Base-by-base conservation (phyloP, 2,329 filamentous ascomycete genomes). In the Amauroascus verrucosus region DNA sequence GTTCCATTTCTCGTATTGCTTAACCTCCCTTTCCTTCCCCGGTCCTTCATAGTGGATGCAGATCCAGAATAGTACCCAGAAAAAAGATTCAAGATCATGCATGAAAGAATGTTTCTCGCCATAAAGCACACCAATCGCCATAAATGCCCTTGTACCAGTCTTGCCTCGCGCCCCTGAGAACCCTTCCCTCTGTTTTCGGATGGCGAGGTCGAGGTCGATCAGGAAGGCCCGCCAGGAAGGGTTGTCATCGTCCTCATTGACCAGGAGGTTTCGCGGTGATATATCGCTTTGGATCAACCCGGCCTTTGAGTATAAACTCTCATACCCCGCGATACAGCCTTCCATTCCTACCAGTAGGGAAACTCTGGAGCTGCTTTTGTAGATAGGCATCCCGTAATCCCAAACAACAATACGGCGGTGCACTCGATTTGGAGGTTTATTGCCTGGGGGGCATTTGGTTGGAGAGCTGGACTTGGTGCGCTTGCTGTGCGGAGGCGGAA, bases 41-140 rank as follows among this genome's bases (percentile, higher is more conserved):
- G 61, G 61, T 14, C 63, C 65, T 13, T 68, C 53, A 53, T 67
- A 73, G 59, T 75, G 67, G 49, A 73, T 67, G 54, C 67, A 73
- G 58, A 75, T 71, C 72, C 66, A 76, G 56, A 76, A 72, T 0
- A 75, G 59, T 1, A 76, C 69, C 72, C 63, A 76, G 60, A 75
- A 77, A 55, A 76, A 75, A 2, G 70, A 77, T 59, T 76, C 70
- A 9, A 75, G 65, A 56, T 77, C 69, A 58, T 77, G 69, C 64
- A 75, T 75, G 30, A 74, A 74, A 1, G 65, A 72, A 59, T 77
- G 68, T 35, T 69, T 55, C 58, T 56, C 49, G 30, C 66, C 68
- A 7, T 67, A 54, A 37, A 77, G 67, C 1, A 63, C 64, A 0
- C 72, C 68, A 53, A 76, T 74, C 3, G 70, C 72, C 67, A 77